phyloP scores from a whole-genome alignment of 257 asterid species.

The Salvia splendens region DNA sequence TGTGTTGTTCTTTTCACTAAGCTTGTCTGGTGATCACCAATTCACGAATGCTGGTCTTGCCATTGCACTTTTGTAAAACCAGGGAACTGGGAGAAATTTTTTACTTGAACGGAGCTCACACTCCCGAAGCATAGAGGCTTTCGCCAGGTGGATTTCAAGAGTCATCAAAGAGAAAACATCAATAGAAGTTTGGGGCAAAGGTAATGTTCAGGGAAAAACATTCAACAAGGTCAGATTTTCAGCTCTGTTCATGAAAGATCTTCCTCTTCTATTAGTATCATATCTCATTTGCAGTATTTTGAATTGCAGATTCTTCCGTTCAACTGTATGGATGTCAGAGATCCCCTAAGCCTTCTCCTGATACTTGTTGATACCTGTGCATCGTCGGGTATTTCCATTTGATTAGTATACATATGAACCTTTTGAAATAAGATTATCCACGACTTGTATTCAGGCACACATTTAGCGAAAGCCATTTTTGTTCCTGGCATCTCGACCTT shows the following conservation, averaged over 20 bases:
- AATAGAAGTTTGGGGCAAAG: slow-evolving; percentile 38
- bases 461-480: slow-evolving; percentile 75
- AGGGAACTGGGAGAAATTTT: slow-evolving; percentile 70
- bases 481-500: slow-evolving; percentile 79
- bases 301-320: slow-evolving; percentile 72
- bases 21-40: slow-evolving; percentile 90
- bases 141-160: slow-evolving; percentile 80
- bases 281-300: slow-evolving; percentile 25
- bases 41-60: slow-evolving; percentile 81
- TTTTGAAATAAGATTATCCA: background rate
- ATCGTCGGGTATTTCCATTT: slow-evolving; percentile 52
- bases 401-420: background rate
- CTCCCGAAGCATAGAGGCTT: slow-evolving; percentile 96
- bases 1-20: no score
- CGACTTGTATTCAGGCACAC: slow-evolving; percentile 51
- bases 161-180: slow-evolving; percentile 45
- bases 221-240: slow-evolving; percentile 60
- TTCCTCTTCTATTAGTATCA: slow-evolving; percentile 18
- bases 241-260: slow-evolving; percentile 4
- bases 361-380: slow-evolving; percentile 73
- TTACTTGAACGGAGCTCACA: slow-evolving; percentile 92
- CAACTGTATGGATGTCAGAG: slow-evolving; percentile 95
- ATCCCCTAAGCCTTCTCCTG: slow-evolving; percentile 83
- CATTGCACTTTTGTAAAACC: slow-evolving; percentile 75
- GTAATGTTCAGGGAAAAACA: slow-evolving; percentile 40